These are phyloP conservation scores for Marasmius fiardii DNA, from an alignment of 1,284 basidiomycete species.

Conservation along the genomic window DNA sequence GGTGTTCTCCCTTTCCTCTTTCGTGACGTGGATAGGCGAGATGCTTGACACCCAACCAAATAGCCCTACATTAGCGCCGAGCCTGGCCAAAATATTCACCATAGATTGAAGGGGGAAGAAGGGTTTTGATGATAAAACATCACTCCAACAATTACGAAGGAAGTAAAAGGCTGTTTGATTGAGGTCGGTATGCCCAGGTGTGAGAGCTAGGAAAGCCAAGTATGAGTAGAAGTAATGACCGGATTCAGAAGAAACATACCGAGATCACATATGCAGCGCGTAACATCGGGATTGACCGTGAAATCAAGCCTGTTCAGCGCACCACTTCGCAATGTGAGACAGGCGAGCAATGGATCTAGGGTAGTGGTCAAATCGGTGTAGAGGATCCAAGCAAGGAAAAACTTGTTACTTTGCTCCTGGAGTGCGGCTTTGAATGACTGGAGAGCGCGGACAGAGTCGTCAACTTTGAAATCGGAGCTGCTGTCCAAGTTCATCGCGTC, in stretches of 20 bases:
- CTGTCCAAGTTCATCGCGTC: slow-evolving; percentile 23
- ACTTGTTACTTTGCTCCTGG: slow-evolving; percentile 32
- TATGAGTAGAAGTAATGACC: not conserved
- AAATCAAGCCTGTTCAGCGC: slow-evolving; percentile 27
- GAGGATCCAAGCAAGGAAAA: not conserved
- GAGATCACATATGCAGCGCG: slow-evolving; percentile 36
- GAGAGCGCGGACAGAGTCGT: slow-evolving; percentile 28
- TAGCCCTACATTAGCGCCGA: slow-evolving; percentile 10
- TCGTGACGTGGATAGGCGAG: not conserved
- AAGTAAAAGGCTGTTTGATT: slow-evolving; percentile 21
- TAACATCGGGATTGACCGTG: slow-evolving; percentile 24
- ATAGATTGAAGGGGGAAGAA: slow-evolving; percentile 20
- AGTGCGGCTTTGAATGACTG: slow-evolving; percentile 30
- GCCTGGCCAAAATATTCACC: slow-evolving; percentile 19
- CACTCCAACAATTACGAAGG: slow-evolving; percentile 24
- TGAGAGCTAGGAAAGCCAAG: slow-evolving; percentile 14
- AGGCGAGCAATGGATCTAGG: slow-evolving; percentile 37
- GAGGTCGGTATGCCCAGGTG: slow-evolving; percentile 15
- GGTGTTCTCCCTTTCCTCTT: slow-evolving; percentile 13
- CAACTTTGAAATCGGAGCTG: slow-evolving; percentile 15
- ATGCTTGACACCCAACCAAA: not conserved
- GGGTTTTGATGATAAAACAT: slow-evolving; percentile 14
- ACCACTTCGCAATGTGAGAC: slow-evolving; percentile 39
- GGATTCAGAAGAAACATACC: slow-evolving; percentile 29
- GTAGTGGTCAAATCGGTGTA: slow-evolving; percentile 1